phyloP scores from a whole-genome alignment of 2,329 filamentous ascomycete genomes.

The Aspergillus sojae region DNA sequence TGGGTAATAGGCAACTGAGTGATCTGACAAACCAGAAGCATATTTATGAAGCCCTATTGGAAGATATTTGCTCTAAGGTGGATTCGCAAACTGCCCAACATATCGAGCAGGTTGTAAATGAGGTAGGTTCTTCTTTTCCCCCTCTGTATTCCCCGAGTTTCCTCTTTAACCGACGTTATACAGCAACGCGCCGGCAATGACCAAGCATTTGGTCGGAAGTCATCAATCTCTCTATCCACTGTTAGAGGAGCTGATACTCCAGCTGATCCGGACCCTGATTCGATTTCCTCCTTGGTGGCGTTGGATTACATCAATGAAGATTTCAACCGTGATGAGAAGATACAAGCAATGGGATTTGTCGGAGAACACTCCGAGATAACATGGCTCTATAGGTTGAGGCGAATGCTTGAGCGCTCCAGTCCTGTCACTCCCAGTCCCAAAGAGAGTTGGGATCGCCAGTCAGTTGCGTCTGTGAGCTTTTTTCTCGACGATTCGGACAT shows the following conservation, averaged over 20 bases:
- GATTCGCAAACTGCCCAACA: slow-evolving; percentile 35
- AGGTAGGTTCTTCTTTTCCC: slow-evolving; percentile 31
- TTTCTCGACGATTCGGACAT: slow-evolving; percentile 45
- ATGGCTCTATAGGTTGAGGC: slow-evolving; percentile 47
- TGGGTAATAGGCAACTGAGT: slow-evolving; percentile 38
- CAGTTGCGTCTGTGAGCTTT: slow-evolving; percentile 39
- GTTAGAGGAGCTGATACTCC: slow-evolving; percentile 14
- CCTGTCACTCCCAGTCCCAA: slow-evolving; percentile 18
- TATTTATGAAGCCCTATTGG: slow-evolving; percentile 39
- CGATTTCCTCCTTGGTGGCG: slow-evolving; percentile 35
- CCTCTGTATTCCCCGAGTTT: neutral
- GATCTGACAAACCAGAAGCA: slow-evolving; percentile 41
- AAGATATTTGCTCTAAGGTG: slow-evolving; percentile 36
- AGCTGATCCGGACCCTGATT: slow-evolving; percentile 17
- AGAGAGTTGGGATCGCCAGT: slow-evolving; percentile 26
- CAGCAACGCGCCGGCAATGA: slow-evolving; percentile 19
- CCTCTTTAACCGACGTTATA: neutral
- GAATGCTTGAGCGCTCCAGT: slow-evolving; percentile 35
- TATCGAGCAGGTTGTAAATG: slow-evolving; percentile 38
- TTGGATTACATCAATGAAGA: slow-evolving; percentile 48
- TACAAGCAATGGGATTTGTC: slow-evolving; percentile 44
- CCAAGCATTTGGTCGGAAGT: slow-evolving; percentile 13
- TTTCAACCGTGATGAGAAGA: slow-evolving; percentile 43
- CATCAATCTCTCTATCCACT: slow-evolving; percentile 15
- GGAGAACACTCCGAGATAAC: slow-evolving; percentile 49